These are phyloP conservation scores for Xylariaceae sp. DNA, from an alignment of 2,329 filamentous ascomycete genomes.

Conservation along the genomic window DNA sequence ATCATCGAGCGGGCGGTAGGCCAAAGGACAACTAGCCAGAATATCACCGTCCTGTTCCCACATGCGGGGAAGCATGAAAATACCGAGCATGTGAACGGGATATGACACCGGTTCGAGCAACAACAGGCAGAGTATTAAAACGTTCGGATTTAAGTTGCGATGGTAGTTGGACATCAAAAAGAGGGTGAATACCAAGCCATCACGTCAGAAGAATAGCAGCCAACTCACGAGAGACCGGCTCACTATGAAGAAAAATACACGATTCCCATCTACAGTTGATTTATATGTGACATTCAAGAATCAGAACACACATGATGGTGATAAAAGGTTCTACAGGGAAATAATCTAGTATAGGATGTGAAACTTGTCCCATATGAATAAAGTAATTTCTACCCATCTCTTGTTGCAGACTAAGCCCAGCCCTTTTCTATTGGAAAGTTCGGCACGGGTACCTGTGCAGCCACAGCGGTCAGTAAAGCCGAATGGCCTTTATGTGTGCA, in stretches of 20 bases:
- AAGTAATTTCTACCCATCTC: slow-evolving; percentile 11
- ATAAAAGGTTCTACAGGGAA: slow-evolving; percentile 21
- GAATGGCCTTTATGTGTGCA: no score
- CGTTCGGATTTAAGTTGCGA: not conserved
- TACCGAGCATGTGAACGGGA: slow-evolving; percentile 27
- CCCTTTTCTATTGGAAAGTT: slow-evolving; percentile 49
- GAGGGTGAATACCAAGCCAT: not conserved
- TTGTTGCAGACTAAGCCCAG: slow-evolving; percentile 21
- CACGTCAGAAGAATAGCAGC: not conserved
- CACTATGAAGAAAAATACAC: not conserved
- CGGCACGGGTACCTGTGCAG: slow-evolving; percentile 56
- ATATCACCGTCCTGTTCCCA: slow-evolving; percentile 1
- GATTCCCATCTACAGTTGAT: not conserved
- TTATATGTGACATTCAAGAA: not conserved
- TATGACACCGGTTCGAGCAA: slow-evolving; percentile 14
- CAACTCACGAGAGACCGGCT: not conserved
- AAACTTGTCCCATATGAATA: slow-evolving; percentile 31
- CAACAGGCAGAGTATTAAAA: not conserved
- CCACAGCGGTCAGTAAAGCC: slow-evolving; percentile 3
- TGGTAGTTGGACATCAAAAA: no score
- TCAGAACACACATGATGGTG: slow-evolving; percentile 1
- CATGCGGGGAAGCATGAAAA: slow-evolving; percentile 26
- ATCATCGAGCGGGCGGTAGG: slow-evolving; percentile 70
- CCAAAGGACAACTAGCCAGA: slow-evolving; percentile 29
- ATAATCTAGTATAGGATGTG: slow-evolving; percentile 27